phyloP scores from a whole-genome alignment of 371 early-diverging fungal genomes.

The Chytridiales sp. region DNA sequence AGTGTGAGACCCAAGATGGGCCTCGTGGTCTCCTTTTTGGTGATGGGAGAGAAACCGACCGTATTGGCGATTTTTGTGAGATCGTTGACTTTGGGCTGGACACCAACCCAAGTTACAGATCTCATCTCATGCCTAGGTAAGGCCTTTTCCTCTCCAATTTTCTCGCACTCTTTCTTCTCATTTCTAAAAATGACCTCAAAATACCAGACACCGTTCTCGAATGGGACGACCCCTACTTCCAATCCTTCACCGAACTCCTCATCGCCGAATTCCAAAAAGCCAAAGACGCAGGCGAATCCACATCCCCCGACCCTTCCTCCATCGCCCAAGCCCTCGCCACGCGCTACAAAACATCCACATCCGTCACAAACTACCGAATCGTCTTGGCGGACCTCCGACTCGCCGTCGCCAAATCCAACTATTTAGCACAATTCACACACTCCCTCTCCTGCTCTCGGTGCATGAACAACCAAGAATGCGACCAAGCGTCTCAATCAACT shows the following conservation, averaged over 20 bases:
- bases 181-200: not conserved
- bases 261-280: slow-evolving; percentile 21
- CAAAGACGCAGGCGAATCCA: slow-evolving; percentile 15
- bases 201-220: slow-evolving; percentile 28
- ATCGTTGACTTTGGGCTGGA: slow-evolving; percentile 30
- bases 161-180: no score
- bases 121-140: slow-evolving; percentile 37
- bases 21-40: slow-evolving; percentile 33
- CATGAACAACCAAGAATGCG: no score
- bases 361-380: slow-evolving; percentile 28
- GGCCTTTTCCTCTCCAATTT: not conserved
- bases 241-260: slow-evolving; percentile 23
- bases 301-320: slow-evolving; percentile 12
- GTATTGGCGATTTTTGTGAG: slow-evolving; percentile 36
- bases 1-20: slow-evolving; percentile 33
- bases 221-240: slow-evolving; percentile 30
- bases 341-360: slow-evolving; percentile 26
- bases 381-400: slow-evolving; percentile 29
- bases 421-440: slow-evolving; percentile 26
- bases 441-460: slow-evolving; percentile 21
- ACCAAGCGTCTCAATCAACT: no score
- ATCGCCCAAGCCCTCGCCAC: slow-evolving; percentile 22
- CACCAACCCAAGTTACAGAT: slow-evolving; percentile 14
- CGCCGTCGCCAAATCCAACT: slow-evolving; percentile 27
- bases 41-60: slow-evolving; percentile 30